phyloP scores from a whole-genome alignment of 2,329 filamentous ascomycete genomes.

The Colletotrichum sp. region DNA sequence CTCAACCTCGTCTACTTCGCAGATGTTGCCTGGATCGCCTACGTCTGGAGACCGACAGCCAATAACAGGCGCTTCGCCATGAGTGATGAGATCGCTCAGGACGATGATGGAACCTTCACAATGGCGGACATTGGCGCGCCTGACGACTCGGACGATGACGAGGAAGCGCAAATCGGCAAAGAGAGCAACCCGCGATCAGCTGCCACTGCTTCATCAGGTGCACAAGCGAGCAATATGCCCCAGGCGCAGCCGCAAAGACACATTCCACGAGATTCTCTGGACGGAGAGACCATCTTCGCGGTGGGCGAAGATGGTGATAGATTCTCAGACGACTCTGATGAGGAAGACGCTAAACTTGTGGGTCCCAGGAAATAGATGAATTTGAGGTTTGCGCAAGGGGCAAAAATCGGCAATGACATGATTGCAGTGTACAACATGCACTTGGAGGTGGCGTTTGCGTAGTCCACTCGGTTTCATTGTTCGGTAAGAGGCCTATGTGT shows the following conservation, averaged over 20 bases:
- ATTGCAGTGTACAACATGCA: constrained; percentile 17
- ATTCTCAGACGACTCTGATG: constrained; percentile 77
- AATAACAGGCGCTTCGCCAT: constrained; percentile 98
- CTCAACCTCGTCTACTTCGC: constrained; percentile 94
- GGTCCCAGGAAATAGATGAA: constrained; percentile 44
- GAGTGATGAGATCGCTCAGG: constrained; percentile 98
- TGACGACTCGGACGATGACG: constrained; percentile 66
- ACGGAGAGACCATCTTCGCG: constrained; percentile 95
- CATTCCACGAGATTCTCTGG: constrained; percentile 63
- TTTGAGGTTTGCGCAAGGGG: neutral
- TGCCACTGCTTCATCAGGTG: constrained; percentile 2
- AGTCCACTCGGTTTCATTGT: neutral
- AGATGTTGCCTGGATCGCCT: constrained; percentile 91
- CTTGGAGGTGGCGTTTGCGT: constrained; percentile 1
- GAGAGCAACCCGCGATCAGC: constrained; percentile 25
- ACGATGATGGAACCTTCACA: constrained; percentile 94
- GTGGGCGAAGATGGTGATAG: constrained; percentile 86
- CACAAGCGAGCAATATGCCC: constrained; percentile 1
- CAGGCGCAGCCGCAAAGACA: constrained; percentile 25
- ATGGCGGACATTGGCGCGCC: constrained; percentile 88
- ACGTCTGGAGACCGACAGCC: constrained; percentile 93
- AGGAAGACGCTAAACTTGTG: constrained; percentile 65
- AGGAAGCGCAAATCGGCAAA: constrained; percentile 58
- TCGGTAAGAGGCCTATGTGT: neutral
- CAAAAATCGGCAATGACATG: constrained; percentile 4